phyloP scores from a whole-genome alignment of 192 early-diverging fungal species.

The Coemansia sp. region DNA sequence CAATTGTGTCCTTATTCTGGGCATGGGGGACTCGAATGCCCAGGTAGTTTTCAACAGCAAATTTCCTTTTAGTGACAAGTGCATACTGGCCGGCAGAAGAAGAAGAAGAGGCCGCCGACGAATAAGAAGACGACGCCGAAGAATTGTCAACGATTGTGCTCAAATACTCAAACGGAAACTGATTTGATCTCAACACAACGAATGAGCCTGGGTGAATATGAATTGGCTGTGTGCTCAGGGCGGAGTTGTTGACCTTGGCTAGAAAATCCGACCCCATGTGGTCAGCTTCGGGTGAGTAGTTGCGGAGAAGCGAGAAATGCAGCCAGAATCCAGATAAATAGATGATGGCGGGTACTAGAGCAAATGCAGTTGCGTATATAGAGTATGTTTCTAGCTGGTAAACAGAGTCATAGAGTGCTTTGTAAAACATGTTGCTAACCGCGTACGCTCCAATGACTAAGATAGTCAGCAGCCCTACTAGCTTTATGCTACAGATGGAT shows the following conservation, averaged over 20 bases:
- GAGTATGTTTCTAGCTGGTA: too few species aligned
- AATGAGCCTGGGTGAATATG: constrained; percentile 79
- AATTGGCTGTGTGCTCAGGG: constrained; percentile 69
- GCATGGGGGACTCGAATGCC: constrained; percentile 44
- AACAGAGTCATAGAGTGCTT: too few species aligned
- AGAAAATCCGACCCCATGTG: constrained; percentile 94
- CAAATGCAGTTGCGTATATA: too few species aligned
- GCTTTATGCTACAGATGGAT: constrained; percentile 85
- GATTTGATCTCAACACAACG: constrained; percentile 74
- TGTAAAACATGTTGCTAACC: constrained; percentile 54
- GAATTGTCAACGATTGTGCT: too few species aligned
- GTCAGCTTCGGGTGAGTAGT: constrained; percentile 77
- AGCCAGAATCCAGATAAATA: constrained; percentile 73
- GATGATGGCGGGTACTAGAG: constrained; percentile 67
- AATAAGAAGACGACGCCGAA: too few species aligned
- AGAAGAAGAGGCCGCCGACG: too few species aligned
- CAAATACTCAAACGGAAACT: constrained; percentile 81
- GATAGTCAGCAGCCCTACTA: constrained; percentile 86
- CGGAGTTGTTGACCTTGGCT: constrained; percentile 70
- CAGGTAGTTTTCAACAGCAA: constrained; percentile 82
- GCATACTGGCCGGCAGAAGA: constrained; percentile 57
- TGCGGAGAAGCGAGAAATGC: constrained; percentile 76
- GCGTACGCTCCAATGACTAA: constrained; percentile 77
- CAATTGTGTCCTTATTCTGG: constrained; percentile 51
- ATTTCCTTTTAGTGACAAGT: constrained; percentile 80